Percentiles rank a stretch among this genome's conserved stretches.
These are phyloP conservation scores for Sindora glabra DNA, from an alignment of 306 rosid genomes.

Conservation along the genomic window DNA sequence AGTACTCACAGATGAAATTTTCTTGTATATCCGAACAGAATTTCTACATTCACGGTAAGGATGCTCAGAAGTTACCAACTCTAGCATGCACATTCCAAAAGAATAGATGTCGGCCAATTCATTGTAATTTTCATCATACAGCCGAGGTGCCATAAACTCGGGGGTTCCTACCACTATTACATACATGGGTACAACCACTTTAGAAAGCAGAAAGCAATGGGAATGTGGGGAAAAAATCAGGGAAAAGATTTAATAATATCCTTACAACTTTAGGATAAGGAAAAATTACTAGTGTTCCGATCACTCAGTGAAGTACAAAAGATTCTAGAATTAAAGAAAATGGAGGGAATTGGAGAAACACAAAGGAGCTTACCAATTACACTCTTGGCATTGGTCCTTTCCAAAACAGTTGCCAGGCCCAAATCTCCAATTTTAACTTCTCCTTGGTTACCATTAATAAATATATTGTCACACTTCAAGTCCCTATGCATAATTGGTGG, in stretches of 20 bases:
- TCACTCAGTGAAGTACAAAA: not conserved
- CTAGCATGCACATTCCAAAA: conserved; percentile 46
- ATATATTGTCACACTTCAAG: conserved; percentile 42
- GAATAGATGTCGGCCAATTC: conserved; percentile 46
- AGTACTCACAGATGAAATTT: conserved; percentile 45
- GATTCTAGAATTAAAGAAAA: not conserved
- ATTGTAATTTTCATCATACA: conserved; percentile 44
- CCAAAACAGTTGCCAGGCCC: conserved; percentile 39
- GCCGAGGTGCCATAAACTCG: conserved; percentile 53
- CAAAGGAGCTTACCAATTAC: conserved; percentile 29
- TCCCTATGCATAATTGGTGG: conserved; percentile 51
- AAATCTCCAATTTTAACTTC: conserved; percentile 50
- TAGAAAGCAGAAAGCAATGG: not conserved
- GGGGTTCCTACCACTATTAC: conserved; percentile 35
- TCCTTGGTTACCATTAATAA: conserved; percentile 50
- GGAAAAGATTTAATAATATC: not conserved
- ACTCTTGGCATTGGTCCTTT: conserved; percentile 34
- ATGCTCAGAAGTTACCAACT: conserved; percentile 41
- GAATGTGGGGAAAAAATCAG: not conserved
- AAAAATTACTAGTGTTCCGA: not conserved
- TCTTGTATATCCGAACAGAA: conserved; percentile 47
- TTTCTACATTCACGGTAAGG: conserved; percentile 48
- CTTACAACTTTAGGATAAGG: not conserved
- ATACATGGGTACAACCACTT: not conserved
- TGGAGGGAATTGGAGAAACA: not conserved